Evolutionary conservation across 2,329 filamentous ascomycete genomes (phyloP).

Genomic region (Paecilomyces sp.): DNA sequence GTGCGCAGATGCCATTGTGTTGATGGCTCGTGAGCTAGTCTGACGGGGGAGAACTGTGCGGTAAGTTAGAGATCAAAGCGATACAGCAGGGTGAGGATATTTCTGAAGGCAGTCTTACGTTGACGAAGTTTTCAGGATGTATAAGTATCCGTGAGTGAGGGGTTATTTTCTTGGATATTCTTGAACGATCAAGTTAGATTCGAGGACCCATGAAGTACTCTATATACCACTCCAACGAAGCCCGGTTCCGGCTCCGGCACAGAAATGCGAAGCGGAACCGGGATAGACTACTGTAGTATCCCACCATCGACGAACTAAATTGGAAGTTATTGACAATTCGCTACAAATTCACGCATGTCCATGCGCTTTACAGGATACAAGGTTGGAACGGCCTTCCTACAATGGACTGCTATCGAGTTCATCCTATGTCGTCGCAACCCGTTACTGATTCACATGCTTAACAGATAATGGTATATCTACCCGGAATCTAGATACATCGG

Average conservation of each 20-base stretch:
- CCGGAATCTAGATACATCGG: too few relatives aligned
- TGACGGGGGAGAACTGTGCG: background rate
- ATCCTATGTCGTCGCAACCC: background rate
- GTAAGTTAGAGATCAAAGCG: background rate
- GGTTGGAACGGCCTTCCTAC: background rate
- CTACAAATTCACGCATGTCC: background rate
- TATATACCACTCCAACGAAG: background rate
- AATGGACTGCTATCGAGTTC: too few relatives aligned
- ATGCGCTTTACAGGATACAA: background rate
- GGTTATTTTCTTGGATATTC: background rate
- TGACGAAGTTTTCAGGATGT: background rate
- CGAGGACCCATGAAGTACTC: background rate
- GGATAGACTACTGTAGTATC: background rate
- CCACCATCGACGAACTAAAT: background rate
- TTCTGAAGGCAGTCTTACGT: background rate
- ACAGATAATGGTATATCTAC: background rate
- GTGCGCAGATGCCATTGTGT: background rate
- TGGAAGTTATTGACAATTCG: background rate
- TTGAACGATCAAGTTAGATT: background rate
- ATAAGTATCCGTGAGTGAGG: background rate
- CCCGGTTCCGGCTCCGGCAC: background rate
- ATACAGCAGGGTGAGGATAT: background rate
- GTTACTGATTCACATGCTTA: background rate
- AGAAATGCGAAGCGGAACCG: background rate
- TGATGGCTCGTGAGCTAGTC: background rate